phyloP scores from a whole-genome alignment of 495 filamentous ascomycete species.

The Letharia columbiana region DNA sequence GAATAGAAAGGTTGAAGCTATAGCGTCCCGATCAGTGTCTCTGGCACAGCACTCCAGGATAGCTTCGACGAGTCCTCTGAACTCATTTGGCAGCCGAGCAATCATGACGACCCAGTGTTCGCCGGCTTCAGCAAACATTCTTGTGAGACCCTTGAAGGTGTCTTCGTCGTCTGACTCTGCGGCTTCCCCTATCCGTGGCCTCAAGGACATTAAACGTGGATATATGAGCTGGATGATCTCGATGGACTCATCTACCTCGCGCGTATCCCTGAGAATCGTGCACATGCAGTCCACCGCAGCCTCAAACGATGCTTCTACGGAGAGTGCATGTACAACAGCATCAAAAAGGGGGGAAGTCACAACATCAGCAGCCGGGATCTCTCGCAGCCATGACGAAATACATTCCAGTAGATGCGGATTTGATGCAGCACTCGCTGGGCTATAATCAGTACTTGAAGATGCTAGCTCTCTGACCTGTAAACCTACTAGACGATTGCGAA shows the following conservation, averaged over 20 bases:
- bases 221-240: constrained; percentile 76
- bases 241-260: constrained; percentile 74
- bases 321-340: constrained; percentile 66
- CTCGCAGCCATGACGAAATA: constrained; percentile 90
- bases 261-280: constrained; percentile 83
- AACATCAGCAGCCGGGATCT: constrained; percentile 75
- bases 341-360: constrained; percentile 80
- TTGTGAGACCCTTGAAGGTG: constrained; percentile 75
- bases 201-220: constrained; percentile 68
- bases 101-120: constrained; percentile 89
- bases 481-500: constrained; percentile 78
- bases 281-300: constrained; percentile 90
- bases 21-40: constrained; percentile 81
- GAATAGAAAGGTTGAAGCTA: constrained; percentile 87
- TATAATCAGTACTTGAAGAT: constrained; percentile 9
- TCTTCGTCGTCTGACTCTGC: constrained; percentile 79
- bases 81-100: constrained; percentile 70
- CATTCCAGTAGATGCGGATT: constrained; percentile 91
- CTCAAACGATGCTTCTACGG: constrained; percentile 68
- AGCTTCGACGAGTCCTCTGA: constrained; percentile 78
- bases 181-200: constrained; percentile 66
- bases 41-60: constrained; percentile 81
- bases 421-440: constrained; percentile 55
- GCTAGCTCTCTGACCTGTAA: neutral
- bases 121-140: constrained; percentile 87